A percentile compares a stretch with the other conserved stretches of the same genome.
Conservation (phyloP, 176 grass and related monocot genomes). For the Calamus simplicifolius region DNA sequence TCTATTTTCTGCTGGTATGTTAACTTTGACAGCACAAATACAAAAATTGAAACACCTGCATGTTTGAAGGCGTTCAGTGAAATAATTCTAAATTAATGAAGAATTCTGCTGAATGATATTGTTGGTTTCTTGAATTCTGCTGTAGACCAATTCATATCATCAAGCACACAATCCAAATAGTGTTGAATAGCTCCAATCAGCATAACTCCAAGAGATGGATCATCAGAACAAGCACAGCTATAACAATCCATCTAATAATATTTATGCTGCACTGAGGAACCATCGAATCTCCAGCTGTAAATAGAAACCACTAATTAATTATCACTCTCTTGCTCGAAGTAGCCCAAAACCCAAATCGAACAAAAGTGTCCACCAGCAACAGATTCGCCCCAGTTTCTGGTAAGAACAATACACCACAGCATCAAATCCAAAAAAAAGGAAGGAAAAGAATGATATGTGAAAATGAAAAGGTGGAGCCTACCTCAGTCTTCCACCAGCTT, state of each 20-base stretch:
- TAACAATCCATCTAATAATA: constrained; percentile 6
- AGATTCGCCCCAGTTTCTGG: constrained; percentile 46
- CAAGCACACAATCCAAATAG: constrained; percentile 54
- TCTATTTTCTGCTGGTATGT: constrained; percentile 9
- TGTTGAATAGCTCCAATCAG: constrained; percentile 53
- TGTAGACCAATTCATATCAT: constrained; percentile 40
- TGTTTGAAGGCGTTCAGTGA: constrained; percentile 51
- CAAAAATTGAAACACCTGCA: constrained; percentile 72
- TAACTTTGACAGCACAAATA: constrained; percentile 27
- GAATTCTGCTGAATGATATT: constrained; percentile 21
- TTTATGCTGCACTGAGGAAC: constrained; percentile 25
- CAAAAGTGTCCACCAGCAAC: constrained; percentile 36
- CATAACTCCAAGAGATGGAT: constrained; percentile 41
- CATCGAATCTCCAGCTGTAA: constrained; percentile 28
- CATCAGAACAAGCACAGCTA: constrained; percentile 37
- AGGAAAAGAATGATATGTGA: neutral
- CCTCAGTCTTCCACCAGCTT: constrained; percentile 42
- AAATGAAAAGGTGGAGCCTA: constrained; percentile 35
- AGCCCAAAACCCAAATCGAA: constrained; percentile 40
- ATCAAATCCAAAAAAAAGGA: constrained; percentile 52
- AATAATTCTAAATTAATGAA: constrained; percentile 41
- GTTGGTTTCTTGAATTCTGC: constrained; percentile 34
- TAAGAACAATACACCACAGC: constrained; percentile 62
- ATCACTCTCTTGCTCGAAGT: constrained; percentile 35
- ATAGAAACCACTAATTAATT: constrained; percentile 22